Conservation (phyloP, 2,329 filamentous ascomycete genomes). For the Cladosporium sp. region DNA sequence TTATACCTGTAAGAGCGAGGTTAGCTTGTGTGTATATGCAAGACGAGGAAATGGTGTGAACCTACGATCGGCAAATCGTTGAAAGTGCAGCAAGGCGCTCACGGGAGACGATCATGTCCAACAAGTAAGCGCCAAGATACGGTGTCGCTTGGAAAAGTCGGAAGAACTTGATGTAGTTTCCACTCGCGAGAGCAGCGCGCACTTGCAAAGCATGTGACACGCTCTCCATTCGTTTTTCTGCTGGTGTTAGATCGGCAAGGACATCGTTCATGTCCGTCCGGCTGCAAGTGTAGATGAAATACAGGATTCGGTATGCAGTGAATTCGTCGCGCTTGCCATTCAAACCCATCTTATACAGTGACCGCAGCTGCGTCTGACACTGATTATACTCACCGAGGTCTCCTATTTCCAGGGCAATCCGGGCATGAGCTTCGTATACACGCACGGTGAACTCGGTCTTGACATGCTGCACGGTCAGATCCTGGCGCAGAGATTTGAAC, state of each 20-base stretch:
- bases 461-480: slow-evolving; percentile 96
- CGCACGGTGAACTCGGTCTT: slow-evolving; percentile 94
- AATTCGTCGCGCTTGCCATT: slow-evolving; percentile 93
- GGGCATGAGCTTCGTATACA: slow-evolving; percentile 96
- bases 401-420: slow-evolving; percentile 96
- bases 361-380: slow-evolving; percentile 96
- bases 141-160: slow-evolving; percentile 87
- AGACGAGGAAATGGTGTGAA: slow-evolving; percentile 30
- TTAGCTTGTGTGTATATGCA: slow-evolving; percentile 48
- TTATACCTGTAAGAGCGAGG: slow-evolving; percentile 69
- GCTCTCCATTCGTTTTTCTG: slow-evolving; percentile 84
- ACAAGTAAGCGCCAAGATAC: slow-evolving; percentile 89
- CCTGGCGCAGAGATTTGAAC: slow-evolving; percentile 97
- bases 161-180: slow-evolving; percentile 98
- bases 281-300: slow-evolving; percentile 99
- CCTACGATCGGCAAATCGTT: slow-evolving; percentile 93
- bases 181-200: slow-evolving; percentile 85
- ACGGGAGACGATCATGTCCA: slow-evolving; percentile 98
- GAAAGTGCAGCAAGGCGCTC: slow-evolving; percentile 89
- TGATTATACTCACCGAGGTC: slow-evolving; percentile 99
- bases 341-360: slow-evolving; percentile 82
- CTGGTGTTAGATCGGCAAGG: slow-evolving; percentile 95
- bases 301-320: slow-evolving; percentile 98
- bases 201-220: slow-evolving; percentile 92
- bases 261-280: slow-evolving; percentile 97